Base-by-base conservation (phyloP, 768 basidiomycete genomes). In the Tulasnella sp. region DNA sequence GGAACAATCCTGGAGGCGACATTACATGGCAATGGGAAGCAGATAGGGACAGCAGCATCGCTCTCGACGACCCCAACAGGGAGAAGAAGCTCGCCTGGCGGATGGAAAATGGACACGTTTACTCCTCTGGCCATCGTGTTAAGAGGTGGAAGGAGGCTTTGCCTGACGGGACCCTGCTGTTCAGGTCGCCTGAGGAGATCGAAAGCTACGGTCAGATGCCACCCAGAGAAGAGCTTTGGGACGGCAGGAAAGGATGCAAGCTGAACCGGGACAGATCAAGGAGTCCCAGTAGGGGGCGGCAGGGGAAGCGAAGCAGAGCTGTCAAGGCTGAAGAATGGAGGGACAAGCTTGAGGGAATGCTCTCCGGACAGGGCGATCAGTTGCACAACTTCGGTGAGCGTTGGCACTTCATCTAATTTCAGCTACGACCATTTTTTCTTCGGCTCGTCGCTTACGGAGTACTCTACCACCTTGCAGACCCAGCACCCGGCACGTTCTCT, bases 261-360 rank as follows among this genome's bases (percentile, higher is more conserved):
- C 22, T 52, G n/a, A n/a, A n/a, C n/a, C 47, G 7, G 47, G 26
- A 26, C 47, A 2, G 47, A 52, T 19, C n/a, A 52, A 52, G 47
- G 47, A 52, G 47, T 19, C n/a, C n/a, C n/a, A 52, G 47, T 26
- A 52, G 19, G 47, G 47, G 47, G 47, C 47, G 47, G 47, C 47
- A 52, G 26, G 47, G 47, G 47, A 52, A 22, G 47, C n/a, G 85
- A 83, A 75, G 80, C 78, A 40, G 77, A 76, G 19, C 71, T 71
- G 59, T 26, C 8, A 59, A 36, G 2, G 40, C 75, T 14, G 77
- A 75, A 67, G 40, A 71, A 42, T 41, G 47, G 44, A 12, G 73
- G 71, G 22, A 72, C 52, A 52, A 32, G 36, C 14, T 16, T 40
- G 26, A 75, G 74, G 71, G 39, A 19, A 52, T 52, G 47, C n/a